Conservation (phyloP, 2,329 filamentous ascomycete genomes). For the Fusarium sp. region DNA sequence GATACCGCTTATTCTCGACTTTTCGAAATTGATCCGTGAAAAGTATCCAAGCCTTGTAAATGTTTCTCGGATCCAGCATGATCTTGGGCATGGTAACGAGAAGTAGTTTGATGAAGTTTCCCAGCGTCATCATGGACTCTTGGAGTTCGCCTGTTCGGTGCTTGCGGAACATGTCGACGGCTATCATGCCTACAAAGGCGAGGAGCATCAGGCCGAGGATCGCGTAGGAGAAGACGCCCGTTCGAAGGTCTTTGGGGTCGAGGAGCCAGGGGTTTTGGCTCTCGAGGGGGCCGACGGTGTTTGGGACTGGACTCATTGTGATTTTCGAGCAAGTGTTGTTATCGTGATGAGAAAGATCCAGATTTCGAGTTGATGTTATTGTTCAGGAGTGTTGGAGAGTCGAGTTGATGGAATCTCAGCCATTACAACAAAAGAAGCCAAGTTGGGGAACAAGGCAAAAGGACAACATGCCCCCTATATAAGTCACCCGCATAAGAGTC, state of each 20-base stretch:
- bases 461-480: background rate
- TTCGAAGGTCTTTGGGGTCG: background rate
- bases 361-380: background rate
- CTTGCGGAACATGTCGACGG: slow-evolving; percentile 28
- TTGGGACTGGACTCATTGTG: background rate
- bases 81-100: slow-evolving; percentile 7
- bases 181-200: slow-evolving; percentile 18
- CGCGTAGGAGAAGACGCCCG: slow-evolving; percentile 9
- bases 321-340: background rate
- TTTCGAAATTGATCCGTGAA: slow-evolving; percentile 33
- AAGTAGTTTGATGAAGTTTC: background rate
- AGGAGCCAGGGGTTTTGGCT: background rate
- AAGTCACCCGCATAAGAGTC: background rate
- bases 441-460: background rate
- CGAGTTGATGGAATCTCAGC: background rate
- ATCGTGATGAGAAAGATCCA: background rate
- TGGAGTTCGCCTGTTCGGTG: slow-evolving; percentile 24
- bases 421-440: background rate
- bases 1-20: slow-evolving; percentile 8
- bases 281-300: background rate
- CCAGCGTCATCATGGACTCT: slow-evolving; percentile 2
- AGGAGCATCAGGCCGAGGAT: slow-evolving; percentile 17
- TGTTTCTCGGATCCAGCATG: slow-evolving; percentile 13
- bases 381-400: background rate
- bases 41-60: slow-evolving; percentile 4